Base-by-base conservation (phyloP, 805 yeast species). In the Yarrowia sp. region DNA sequence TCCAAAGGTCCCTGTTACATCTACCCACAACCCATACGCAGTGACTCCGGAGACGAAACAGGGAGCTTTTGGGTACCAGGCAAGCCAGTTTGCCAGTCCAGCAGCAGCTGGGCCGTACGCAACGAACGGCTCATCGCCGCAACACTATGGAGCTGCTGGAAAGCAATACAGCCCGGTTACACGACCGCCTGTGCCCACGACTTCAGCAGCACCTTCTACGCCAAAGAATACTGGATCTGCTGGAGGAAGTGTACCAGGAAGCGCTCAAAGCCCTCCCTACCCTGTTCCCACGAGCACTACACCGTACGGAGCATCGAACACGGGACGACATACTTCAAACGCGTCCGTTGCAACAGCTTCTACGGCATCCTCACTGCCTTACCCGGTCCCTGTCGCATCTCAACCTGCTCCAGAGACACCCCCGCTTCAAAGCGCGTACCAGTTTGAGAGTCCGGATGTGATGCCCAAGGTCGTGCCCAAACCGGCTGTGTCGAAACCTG, bases 1-100 rank as follows among this genome's bases (percentile, higher is more conserved):
- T 5, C 58, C 58, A 11, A 51, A 51, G 22, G 43, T 51, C 3
- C 58, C 58, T 18, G 18, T 51, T 8, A 13, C 32, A 18, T 15
- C 51, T 3, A 32, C 38, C 2, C 53, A 31, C 36, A 45, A 10
- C 36, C 35, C 53, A 17, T 47, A 47, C 28, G 18, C 39, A 33
- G 51, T 9, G 9, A 33, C 53, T 5, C 36, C 38, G 7, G 53
- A 47, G 39, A 6, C n/a, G 14, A 31, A 32, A 15, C 51, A 32
- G n/a, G 22, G 5, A 5, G 10, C 38, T 38, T 33, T 13, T 13
- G 39, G 57, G 1, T 36, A 51, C 43, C 58, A 51, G 35, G 58
- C 58, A 2, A 51, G 58, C n/a, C 58, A 51, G 43, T 51, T 51
- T 38, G 43, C 58, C 1, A 51, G 43, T 14, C 58, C 42, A 6